phyloP scores from a whole-genome alignment of 441 rosid species.

The Gossypium lobatum region DNA sequence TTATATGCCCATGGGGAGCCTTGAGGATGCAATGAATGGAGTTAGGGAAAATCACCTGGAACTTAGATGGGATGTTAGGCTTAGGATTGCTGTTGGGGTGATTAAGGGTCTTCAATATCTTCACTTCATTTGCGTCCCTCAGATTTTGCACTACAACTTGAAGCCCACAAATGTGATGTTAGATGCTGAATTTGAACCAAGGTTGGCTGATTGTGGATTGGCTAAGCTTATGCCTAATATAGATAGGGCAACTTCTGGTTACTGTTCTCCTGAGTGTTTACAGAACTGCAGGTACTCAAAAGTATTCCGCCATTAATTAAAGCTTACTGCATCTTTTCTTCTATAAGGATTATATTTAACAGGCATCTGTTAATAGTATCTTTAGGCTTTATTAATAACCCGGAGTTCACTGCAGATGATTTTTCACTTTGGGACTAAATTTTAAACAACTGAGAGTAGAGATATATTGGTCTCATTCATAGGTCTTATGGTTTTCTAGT shows the following conservation, averaged over 20 bases:
- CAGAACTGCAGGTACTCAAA: slow-evolving; percentile 63
- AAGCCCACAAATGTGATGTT: slow-evolving; percentile 89
- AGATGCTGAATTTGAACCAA: slow-evolving; percentile 86
- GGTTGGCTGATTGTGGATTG: slow-evolving; percentile 76
- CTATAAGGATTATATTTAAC: background rate
- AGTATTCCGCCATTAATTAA: background rate
- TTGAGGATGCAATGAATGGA: slow-evolving; percentile 75
- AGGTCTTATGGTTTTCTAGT: background rate
- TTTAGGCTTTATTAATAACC: background rate
- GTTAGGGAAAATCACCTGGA: slow-evolving; percentile 57
- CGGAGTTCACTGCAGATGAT: background rate
- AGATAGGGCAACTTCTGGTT: slow-evolving; percentile 42
- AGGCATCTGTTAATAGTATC: background rate
- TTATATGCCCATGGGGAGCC: slow-evolving; percentile 71
- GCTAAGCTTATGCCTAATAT: slow-evolving; percentile 56
- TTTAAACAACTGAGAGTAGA: background rate
- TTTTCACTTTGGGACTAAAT: background rate
- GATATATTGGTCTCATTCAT: background rate
- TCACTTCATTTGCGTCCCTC: slow-evolving; percentile 59
- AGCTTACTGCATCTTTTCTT: background rate
- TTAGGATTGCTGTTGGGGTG: slow-evolving; percentile 75
- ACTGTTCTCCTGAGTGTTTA: slow-evolving; percentile 72
- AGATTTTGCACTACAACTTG: slow-evolving; percentile 71
- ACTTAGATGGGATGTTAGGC: slow-evolving; percentile 81
- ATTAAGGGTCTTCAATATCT: slow-evolving; percentile 85